Percentiles rank a stretch among this genome's conserved stretches.
Conservation (phyloP, 768 basidiomycete genomes). For the Terana coerulea region DNA sequence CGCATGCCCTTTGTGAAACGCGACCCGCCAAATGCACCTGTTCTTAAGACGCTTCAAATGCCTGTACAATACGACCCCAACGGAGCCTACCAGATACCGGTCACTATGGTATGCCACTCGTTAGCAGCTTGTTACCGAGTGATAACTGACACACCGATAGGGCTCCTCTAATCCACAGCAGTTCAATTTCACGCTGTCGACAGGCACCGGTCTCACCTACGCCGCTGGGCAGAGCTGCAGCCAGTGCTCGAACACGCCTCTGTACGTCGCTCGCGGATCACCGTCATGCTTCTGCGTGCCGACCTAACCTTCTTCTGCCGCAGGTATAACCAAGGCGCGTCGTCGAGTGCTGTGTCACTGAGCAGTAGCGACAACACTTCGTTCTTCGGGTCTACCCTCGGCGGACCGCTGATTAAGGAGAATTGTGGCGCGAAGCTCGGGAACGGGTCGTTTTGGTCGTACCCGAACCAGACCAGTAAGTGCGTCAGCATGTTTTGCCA, state of each 20-base stretch:
- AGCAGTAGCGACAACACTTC: background rate
- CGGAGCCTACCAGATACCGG: background rate
- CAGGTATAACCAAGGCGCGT: conserved; percentile 7
- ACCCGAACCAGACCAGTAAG: conserved; percentile 37
- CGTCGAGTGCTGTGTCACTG: conserved; percentile 7
- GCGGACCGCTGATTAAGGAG: conserved; percentile 27
- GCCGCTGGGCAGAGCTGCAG: conserved; percentile 4
- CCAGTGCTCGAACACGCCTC: conserved; percentile 5
- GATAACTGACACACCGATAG: background rate
- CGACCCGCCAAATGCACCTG: background rate
- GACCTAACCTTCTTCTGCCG: background rate
- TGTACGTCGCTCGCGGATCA: conserved; percentile 2
- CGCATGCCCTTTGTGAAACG: background rate
- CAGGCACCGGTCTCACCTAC: conserved; percentile 8
- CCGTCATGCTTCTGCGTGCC: background rate
- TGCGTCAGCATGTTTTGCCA: background rate
- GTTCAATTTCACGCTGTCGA: conserved; percentile 13
- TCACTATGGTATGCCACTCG: background rate
- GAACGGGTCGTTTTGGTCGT: conserved; percentile 32
- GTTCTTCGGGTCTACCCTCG: conserved; percentile 1
- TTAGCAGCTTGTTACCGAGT: too few species aligned
- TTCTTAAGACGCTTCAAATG: background rate
- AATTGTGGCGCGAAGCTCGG: conserved; percentile 29
- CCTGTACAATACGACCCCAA: background rate
- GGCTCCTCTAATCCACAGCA: background rate